These are phyloP conservation scores for Cymodocea nodosa DNA, from an alignment of 116 monocot genomes.

Conservation along the genomic window DNA sequence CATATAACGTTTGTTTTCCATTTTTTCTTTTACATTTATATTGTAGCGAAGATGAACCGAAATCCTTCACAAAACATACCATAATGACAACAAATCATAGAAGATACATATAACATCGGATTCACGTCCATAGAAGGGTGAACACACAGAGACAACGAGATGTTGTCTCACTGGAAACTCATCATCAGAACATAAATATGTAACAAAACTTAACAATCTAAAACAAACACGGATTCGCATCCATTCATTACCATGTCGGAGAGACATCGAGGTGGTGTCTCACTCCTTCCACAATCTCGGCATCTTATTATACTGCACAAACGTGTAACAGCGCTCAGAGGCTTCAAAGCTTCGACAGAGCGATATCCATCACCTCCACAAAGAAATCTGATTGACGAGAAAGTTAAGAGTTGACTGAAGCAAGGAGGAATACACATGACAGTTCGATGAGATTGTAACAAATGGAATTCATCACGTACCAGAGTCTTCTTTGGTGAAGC, in stretches of 20 bases:
- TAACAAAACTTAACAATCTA: too few relatives aligned
- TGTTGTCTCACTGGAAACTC: constrained; percentile 10
- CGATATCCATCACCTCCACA: constrained; percentile 59
- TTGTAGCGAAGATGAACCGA: too few relatives aligned
- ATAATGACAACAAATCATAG: too few relatives aligned
- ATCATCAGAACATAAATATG: too few relatives aligned
- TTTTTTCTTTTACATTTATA: too few relatives aligned
- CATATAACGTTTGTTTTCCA: too few relatives aligned
- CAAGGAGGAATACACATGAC: neutral
- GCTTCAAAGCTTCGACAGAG: constrained; percentile 64
- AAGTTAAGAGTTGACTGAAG: neutral
- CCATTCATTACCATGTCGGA: neutral
- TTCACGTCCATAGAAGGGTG: neutral
- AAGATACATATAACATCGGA: too few relatives aligned
- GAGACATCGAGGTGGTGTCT: constrained; percentile 36
- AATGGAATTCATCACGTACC: constrained; percentile 18
- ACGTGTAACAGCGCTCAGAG: neutral
- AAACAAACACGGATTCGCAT: neutral
- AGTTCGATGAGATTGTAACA: neutral
- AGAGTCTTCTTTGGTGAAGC: constrained; percentile 85
- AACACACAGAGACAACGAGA: constrained; percentile 16
- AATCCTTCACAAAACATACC: too few relatives aligned
- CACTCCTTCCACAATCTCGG: neutral
- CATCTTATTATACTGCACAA: neutral
- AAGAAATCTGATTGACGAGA: constrained; percentile 41